phyloP scores from a whole-genome alignment of 2,329 filamentous ascomycete species.

The Myotisia sp. region DNA sequence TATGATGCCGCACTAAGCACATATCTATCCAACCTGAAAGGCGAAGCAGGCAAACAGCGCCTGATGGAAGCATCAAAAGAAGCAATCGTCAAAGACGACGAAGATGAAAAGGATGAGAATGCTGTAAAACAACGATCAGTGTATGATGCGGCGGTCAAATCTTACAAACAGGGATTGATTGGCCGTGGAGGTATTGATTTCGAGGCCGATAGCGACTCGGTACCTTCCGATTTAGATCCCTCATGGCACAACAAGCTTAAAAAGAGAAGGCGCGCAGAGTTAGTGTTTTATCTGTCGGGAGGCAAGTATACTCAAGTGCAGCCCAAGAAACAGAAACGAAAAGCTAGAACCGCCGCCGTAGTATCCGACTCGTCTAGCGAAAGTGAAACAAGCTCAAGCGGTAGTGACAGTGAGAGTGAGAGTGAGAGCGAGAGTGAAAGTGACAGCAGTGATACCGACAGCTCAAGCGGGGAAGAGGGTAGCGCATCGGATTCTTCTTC shows the following conservation, averaged over 20 bases:
- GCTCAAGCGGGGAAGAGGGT: no score
- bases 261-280: constrained; percentile 26
- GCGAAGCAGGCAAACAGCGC: constrained; percentile 51
- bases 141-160: constrained; percentile 40
- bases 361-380: constrained; percentile 31
- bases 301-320: constrained; percentile 6
- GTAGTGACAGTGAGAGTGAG: constrained; percentile 13
- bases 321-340: constrained; percentile 9
- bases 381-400: constrained; percentile 21
- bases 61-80: constrained; percentile 53
- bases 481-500: constrained; percentile 2
- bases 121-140: constrained; percentile 11
- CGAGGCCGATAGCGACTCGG: constrained; percentile 16
- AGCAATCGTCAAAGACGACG: constrained; percentile 34
- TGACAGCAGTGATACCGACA: constrained; percentile 4
- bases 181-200: constrained; percentile 15
- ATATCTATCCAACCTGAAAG: constrained; percentile 69
- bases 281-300: constrained; percentile 22
- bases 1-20: constrained; percentile 57
- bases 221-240: constrained; percentile 11
- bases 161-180: constrained; percentile 26
- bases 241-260: constrained; percentile 18
- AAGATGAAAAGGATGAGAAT: constrained; percentile 11
- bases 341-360: constrained; percentile 25
- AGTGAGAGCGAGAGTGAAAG: constrained; percentile 15